Percentiles rank a stretch among this genome's conserved stretches.
Evolutionary conservation across 2,329 filamentous ascomycete species (phyloP).

Genomic region (Hypoxylon sp.): DNA sequence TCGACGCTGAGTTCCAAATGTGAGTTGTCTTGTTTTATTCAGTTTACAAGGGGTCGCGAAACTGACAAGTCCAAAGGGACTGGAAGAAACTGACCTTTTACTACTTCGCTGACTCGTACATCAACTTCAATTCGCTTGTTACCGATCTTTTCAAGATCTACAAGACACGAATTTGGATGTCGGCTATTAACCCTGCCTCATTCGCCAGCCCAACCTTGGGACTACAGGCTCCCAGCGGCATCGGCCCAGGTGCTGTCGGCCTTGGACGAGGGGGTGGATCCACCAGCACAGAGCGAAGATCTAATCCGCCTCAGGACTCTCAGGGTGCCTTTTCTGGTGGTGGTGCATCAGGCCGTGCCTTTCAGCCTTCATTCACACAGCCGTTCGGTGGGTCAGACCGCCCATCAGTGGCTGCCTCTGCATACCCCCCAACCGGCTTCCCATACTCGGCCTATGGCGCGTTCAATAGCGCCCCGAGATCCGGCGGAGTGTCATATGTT

Average conservation of each 20-base stretch:
- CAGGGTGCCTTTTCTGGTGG: slow-evolving; percentile 58
- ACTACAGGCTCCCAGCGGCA: slow-evolving; percentile 77
- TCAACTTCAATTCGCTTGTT: slow-evolving; percentile 98
- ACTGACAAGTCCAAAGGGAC: slow-evolving; percentile 77
- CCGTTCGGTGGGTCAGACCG: slow-evolving; percentile 62
- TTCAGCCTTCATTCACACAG: slow-evolving; percentile 61
- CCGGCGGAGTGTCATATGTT: slow-evolving; percentile 57
- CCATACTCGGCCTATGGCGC: slow-evolving; percentile 61
- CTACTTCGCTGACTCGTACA: slow-evolving; percentile 97
- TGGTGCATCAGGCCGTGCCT: slow-evolving; percentile 59
- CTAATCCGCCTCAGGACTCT: slow-evolving; percentile 60
- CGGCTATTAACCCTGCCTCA: slow-evolving; percentile 96
- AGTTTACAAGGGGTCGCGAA: not conserved
- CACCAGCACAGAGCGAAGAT: slow-evolving; percentile 65
- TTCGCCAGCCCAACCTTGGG: slow-evolving; percentile 86
- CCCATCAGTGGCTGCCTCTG: slow-evolving; percentile 57
- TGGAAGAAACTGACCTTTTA: slow-evolving; percentile 99
- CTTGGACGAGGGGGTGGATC: slow-evolving; percentile 64
- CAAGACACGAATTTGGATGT: slow-evolving; percentile 99
- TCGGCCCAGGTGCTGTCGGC: slow-evolving; percentile 76
- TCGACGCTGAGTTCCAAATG: slow-evolving; percentile 99
- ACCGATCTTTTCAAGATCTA: slow-evolving; percentile 99
- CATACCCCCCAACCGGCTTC: slow-evolving; percentile 59
- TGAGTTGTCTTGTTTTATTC: slow-evolving; percentile 64
- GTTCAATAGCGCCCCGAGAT: slow-evolving; percentile 61